Evolutionary conservation across 2,329 filamentous ascomycete genomes (phyloP).

Genomic region (Aspergillus pseudoterreus): DNA sequence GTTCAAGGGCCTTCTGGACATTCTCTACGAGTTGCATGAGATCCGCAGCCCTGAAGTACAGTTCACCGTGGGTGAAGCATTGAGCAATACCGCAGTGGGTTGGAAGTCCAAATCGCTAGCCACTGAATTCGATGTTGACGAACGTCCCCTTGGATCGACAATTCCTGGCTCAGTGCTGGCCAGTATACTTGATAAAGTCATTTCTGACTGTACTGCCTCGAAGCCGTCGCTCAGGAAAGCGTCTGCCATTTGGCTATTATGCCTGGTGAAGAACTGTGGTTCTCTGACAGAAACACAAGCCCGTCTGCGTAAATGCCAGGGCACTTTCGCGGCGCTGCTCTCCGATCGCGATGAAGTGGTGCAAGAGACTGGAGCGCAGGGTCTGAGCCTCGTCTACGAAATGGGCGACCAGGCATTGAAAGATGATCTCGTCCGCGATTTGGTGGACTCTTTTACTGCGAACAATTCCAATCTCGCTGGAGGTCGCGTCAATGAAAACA

Average conservation of each 20-base stretch:
- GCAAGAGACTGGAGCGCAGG: slow-evolving; percentile 89
- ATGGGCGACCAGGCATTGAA: slow-evolving; percentile 79
- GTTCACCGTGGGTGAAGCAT: slow-evolving; percentile 84
- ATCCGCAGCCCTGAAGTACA: slow-evolving; percentile 82
- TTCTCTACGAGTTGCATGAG: slow-evolving; percentile 74
- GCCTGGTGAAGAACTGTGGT: slow-evolving; percentile 84
- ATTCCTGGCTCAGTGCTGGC: slow-evolving; percentile 43
- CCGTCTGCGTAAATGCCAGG: slow-evolving; percentile 73
- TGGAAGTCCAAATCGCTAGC: slow-evolving; percentile 81
- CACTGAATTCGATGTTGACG: slow-evolving; percentile 71
- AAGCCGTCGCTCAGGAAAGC: slow-evolving; percentile 89
- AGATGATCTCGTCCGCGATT: slow-evolving; percentile 77
- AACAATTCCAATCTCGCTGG: slow-evolving; percentile 56
- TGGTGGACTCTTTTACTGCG: slow-evolving; percentile 85
- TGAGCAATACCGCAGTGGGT: slow-evolving; percentile 71
- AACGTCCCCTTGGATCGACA: slow-evolving; percentile 39
- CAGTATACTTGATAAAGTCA: slow-evolving; percentile 65
- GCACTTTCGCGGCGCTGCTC: slow-evolving; percentile 81
- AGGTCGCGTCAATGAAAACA: slow-evolving; percentile 81
- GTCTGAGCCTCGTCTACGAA: slow-evolving; percentile 89
- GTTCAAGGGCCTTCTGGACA: slow-evolving; percentile 56
- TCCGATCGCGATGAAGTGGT: slow-evolving; percentile 89
- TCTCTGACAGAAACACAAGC: slow-evolving; percentile 70
- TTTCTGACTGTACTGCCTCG: slow-evolving; percentile 73
- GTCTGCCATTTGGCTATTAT: slow-evolving; percentile 92